Evolutionary conservation across 495 filamentous ascomycete species (phyloP).

Genomic region (Neurospora intermedia): DNA sequence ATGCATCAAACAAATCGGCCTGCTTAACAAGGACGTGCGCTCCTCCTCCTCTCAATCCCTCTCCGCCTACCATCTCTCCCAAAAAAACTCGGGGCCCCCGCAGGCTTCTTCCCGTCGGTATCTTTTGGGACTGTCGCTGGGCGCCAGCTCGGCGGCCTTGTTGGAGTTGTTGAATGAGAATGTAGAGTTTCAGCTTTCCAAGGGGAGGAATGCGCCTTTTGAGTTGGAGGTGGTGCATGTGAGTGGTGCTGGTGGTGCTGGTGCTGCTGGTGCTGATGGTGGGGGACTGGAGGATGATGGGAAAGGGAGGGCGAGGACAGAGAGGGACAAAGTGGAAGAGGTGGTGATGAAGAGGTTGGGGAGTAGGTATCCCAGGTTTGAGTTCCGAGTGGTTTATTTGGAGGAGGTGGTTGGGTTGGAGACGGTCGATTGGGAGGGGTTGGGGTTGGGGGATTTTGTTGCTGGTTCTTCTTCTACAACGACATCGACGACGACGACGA

Average conservation of each 20-base stretch:
- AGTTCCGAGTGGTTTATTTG: constrained; percentile 44
- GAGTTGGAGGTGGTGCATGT: constrained; percentile 57
- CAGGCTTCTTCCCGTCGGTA: constrained; percentile 37
- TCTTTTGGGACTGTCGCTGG: constrained; percentile 72
- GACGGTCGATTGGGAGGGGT: constrained; percentile 26
- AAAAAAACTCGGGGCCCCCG: constrained; percentile 15
- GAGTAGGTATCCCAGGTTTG: constrained; percentile 47
- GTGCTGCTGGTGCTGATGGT: not conserved
- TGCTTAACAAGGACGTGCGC: constrained; percentile 32
- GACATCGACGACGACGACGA: constrained; percentile 7
- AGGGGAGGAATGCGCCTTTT: constrained; percentile 48
- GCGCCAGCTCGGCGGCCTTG: constrained; percentile 68
- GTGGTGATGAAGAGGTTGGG: constrained; percentile 13
- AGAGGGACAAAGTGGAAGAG: not conserved
- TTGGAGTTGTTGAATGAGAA: constrained; percentile 66
- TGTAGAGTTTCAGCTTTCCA: constrained; percentile 40
- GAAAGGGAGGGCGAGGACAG: not conserved
- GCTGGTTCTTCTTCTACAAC: too few relatives aligned
- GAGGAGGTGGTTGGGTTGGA: constrained; percentile 41
- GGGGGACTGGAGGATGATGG: not conserved
- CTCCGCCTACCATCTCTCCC: constrained; percentile 6
- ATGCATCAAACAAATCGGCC: constrained; percentile 65
- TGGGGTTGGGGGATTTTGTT: not conserved
- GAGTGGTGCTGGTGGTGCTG: not conserved
- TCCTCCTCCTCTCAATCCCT: constrained; percentile 30